phyloP scores from a whole-genome alignment of 768 basidiomycete species.

The Tricholoma furcatifolium region DNA sequence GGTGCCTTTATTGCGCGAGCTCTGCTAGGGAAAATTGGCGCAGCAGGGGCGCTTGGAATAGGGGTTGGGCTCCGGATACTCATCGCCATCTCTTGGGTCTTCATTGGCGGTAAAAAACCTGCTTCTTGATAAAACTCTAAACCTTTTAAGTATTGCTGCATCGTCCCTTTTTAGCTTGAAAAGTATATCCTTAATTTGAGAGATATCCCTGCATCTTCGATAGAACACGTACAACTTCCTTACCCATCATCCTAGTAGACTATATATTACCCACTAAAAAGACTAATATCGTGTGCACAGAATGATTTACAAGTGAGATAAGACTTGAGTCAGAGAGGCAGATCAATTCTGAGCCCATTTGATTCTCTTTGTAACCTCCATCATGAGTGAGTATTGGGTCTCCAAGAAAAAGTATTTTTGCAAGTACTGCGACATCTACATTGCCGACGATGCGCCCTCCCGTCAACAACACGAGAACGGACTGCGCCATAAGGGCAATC shows the following conservation, averaged over 20 bases:
- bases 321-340: too few species aligned
- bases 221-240: too few species aligned
- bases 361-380: constrained; percentile 4
- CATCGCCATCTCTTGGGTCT: constrained; percentile 63
- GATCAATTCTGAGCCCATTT: background rate
- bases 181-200: too few species aligned
- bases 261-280: too few species aligned
- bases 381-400: constrained; percentile 92
- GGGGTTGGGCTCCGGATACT: constrained; percentile 61
- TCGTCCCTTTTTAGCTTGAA: too few species aligned
- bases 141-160: too few species aligned
- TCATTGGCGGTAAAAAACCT: constrained; percentile 46
- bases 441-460: constrained; percentile 94
- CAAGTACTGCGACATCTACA: constrained; percentile 97
- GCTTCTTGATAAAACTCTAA: too few species aligned
- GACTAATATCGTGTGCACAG: too few species aligned
- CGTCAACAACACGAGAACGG: constrained; percentile 91
- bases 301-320: too few species aligned
- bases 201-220: too few species aligned
- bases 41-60: constrained; percentile 65
- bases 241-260: too few species aligned
- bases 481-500: constrained; percentile 89
- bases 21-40: constrained; percentile 56
- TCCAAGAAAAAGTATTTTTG: constrained; percentile 91
- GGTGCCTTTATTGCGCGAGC: constrained; percentile 72